These are phyloP conservation scores for Globisporangium viniferum DNA, from an alignment of 352 stramenopile genomes.

Conservation along the genomic window DNA sequence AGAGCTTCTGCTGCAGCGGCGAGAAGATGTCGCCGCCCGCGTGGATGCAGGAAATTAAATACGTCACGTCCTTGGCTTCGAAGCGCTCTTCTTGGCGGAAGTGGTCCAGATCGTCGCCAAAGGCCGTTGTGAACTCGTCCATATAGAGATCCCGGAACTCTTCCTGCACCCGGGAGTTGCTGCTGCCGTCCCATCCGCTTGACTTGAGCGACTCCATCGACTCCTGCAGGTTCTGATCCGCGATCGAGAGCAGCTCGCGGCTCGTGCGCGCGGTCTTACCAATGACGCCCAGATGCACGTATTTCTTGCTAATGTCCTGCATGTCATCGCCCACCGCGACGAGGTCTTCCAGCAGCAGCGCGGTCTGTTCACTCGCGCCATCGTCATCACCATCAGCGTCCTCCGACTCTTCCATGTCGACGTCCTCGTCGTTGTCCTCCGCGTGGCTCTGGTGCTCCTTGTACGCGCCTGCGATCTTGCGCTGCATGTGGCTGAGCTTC, in stretches of 20 bases:
- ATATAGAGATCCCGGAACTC: constrained; percentile 81
- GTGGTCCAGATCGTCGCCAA: constrained; percentile 80
- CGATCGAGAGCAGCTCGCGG: constrained; percentile 42
- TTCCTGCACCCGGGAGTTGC: constrained; percentile 26
- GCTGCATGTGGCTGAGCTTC: constrained; percentile 45
- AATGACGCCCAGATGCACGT: constrained; percentile 44
- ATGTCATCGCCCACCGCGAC: constrained; percentile 48
- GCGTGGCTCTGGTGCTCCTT: constrained; percentile 19
- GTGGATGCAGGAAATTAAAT: constrained; percentile 89
- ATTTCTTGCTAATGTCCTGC: constrained; percentile 44
- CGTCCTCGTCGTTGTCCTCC: constrained; percentile 21
- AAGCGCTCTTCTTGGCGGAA: constrained; percentile 87
- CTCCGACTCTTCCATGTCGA: constrained; percentile 31
- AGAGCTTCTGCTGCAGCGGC: constrained; percentile 80
- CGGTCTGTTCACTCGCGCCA: constrained; percentile 30
- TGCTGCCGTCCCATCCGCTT: constrained; percentile 2
- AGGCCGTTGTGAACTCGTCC: constrained; percentile 81
- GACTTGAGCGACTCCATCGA: constrained; percentile 21
- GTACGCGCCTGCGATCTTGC: constrained; percentile 32
- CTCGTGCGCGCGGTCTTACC: constrained; percentile 54
- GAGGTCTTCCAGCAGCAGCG: constrained; percentile 57
- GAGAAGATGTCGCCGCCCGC: constrained; percentile 76
- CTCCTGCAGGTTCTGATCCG: constrained; percentile 42
- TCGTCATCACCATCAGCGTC: constrained; percentile 22
- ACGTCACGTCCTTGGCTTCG: constrained; percentile 82